These are phyloP conservation scores for Primulina tabacum DNA, from an alignment of 257 asterid genomes.

Conservation along the genomic window DNA sequence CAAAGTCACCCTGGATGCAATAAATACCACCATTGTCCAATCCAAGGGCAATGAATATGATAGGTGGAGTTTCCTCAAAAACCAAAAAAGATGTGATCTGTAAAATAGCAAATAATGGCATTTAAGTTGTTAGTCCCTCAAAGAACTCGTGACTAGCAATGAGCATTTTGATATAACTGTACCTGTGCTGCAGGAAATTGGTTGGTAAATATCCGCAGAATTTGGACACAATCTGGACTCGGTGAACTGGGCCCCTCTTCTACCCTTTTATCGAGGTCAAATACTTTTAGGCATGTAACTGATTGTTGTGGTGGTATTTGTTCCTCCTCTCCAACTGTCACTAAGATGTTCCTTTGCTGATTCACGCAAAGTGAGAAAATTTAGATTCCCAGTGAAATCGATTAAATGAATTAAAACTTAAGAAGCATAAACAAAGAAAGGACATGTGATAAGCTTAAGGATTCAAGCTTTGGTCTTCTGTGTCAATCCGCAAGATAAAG, in stretches of 20 bases:
- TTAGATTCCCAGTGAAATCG: constrained; percentile 12
- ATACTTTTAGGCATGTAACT: constrained; percentile 70
- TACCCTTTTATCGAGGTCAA: constrained; percentile 80
- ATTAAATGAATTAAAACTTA: constrained; percentile 14
- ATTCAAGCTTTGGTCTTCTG: not conserved
- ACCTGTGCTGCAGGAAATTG: constrained; percentile 97
- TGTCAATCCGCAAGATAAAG: not conserved
- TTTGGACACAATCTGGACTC: constrained; percentile 80
- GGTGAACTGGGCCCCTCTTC: constrained; percentile 78
- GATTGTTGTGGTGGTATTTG: constrained; percentile 68
- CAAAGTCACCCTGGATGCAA: constrained; percentile 96
- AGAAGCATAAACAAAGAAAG: constrained; percentile 13
- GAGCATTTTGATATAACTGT: not conserved
- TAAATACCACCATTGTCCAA: constrained; percentile 82
- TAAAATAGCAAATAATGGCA: constrained; percentile 23
- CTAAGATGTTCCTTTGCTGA: constrained; percentile 84
- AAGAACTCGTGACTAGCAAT: constrained; percentile 8
- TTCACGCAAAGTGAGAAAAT: constrained; percentile 21
- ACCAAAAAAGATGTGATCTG: constrained; percentile 85
- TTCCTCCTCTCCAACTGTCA: constrained; percentile 93
- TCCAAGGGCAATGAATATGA: constrained; percentile 85
- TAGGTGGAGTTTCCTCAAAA: constrained; percentile 94
- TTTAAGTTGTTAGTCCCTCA: constrained; percentile 5
- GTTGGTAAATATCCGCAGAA: constrained; percentile 71
- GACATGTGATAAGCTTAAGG: constrained; percentile 4